A percentile compares a stretch with the other conserved stretches of the same genome.
Conservation (phyloP, 2,329 filamentous ascomycete genomes). For the Ceratocystiopsis sp. region DNA sequence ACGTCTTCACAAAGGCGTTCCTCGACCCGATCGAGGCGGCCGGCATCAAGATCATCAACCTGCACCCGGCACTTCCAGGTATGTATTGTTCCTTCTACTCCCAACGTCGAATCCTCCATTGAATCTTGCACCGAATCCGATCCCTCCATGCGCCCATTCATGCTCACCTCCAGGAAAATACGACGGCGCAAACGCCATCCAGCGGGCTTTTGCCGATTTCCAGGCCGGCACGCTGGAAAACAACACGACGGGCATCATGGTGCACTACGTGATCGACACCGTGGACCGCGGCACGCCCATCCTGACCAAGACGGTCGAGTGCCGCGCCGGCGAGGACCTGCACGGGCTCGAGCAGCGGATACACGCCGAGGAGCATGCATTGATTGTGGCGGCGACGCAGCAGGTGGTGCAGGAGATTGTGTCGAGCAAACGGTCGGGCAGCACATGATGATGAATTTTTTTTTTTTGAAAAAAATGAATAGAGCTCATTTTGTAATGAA, state of each 20-base stretch:
- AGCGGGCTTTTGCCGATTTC: conserved; percentile 60
- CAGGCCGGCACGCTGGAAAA: conserved; percentile 44
- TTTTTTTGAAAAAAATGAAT: not conserved
- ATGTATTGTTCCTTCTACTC: conserved; percentile 7
- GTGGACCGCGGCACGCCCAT: conserved; percentile 70
- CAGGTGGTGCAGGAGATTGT: conserved; percentile 26
- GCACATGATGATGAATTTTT: not conserved
- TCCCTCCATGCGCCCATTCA: not conserved
- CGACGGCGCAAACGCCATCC: conserved; percentile 63
- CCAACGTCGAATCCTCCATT: not conserved
- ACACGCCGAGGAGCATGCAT: conserved; percentile 56
- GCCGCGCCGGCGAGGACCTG: conserved; percentile 44
- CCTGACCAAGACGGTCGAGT: conserved; percentile 50
- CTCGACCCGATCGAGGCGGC: conserved; percentile 47
- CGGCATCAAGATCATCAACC: conserved; percentile 57
- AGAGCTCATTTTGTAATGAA: too few relatives aligned
- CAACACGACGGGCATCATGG: conserved; percentile 68
- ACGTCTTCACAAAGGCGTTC: conserved; percentile 56
- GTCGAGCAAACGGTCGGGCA: not conserved
- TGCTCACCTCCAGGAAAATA: conserved; percentile 41
- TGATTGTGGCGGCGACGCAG: conserved; percentile 60
- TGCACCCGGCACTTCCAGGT: conserved; percentile 60
- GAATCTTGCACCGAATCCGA: not conserved
- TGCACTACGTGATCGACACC: conserved; percentile 65
- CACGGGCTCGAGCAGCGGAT: conserved; percentile 54